A percentile compares a stretch with the other conserved stretches of the same genome.
These are phyloP conservation scores for Leptomonas pyrrhocoris DNA, from an alignment of 208 protist genomes.

Conservation along the genomic window DNA sequence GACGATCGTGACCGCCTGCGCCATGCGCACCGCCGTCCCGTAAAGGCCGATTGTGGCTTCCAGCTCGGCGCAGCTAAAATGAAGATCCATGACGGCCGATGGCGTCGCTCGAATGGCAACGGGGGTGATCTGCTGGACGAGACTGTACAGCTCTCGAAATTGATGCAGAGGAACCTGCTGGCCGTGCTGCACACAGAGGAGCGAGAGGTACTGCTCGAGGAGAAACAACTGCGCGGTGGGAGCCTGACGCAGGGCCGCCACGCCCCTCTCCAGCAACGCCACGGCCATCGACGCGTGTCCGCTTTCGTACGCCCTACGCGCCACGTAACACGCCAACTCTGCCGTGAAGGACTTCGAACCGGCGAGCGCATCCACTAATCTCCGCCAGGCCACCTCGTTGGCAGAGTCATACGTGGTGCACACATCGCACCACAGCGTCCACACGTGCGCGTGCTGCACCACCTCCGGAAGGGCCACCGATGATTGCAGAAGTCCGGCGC, in stretches of 20 bases:
- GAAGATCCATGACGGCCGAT: slow-evolving; percentile 47
- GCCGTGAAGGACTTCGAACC: slow-evolving; percentile 47
- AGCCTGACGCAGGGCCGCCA: slow-evolving; percentile 34
- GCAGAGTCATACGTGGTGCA: slow-evolving; percentile 21
- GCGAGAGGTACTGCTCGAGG: slow-evolving; percentile 70
- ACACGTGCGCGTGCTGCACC: slow-evolving; percentile 28
- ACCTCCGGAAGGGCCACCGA: slow-evolving; percentile 18
- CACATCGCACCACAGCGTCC: slow-evolving; percentile 33
- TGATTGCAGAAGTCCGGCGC: slow-evolving; percentile 31
- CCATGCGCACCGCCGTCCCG: slow-evolving; percentile 51
- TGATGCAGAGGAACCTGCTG: slow-evolving; percentile 43
- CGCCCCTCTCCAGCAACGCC: slow-evolving; percentile 51
- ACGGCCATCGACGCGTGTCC: slow-evolving; percentile 30
- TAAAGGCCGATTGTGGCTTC: slow-evolving; percentile 62
- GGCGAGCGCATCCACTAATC: slow-evolving; percentile 29
- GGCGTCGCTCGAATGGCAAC: slow-evolving; percentile 36
- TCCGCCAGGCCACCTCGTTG: slow-evolving; percentile 18
- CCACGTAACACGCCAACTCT: slow-evolving; percentile 65
- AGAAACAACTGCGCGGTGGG: slow-evolving; percentile 53
- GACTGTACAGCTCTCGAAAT: slow-evolving; percentile 66
- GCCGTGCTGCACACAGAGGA: slow-evolving; percentile 47
- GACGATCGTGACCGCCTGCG: slow-evolving; percentile 33
- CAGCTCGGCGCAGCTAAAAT: slow-evolving; percentile 62
- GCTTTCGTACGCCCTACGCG: slow-evolving; percentile 36
- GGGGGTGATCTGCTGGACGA: slow-evolving; percentile 50